These are phyloP conservation scores for Penicillium coprophilum DNA, from an alignment of 495 filamentous ascomycete species.

Conservation along the genomic window DNA sequence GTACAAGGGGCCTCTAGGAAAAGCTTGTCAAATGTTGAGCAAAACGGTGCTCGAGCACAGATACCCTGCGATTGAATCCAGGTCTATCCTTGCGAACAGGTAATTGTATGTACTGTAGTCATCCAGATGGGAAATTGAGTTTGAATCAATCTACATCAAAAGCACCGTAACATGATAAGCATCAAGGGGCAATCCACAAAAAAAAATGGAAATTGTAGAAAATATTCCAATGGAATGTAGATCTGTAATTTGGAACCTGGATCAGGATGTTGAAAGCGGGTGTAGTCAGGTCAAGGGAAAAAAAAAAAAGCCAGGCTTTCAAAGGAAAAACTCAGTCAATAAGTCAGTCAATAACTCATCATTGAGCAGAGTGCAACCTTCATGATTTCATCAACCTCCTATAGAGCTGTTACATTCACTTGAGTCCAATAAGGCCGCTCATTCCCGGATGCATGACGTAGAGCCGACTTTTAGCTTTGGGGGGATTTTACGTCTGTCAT, in stretches of 20 bases:
- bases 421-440: conserved; percentile 14
- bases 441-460: conserved; percentile 42
- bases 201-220: background rate
- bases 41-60: no score
- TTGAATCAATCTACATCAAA: no score
- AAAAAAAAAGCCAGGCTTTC: background rate
- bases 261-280: background rate
- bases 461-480: conserved; percentile 14
- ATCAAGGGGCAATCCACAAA: background rate
- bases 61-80: background rate
- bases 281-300: background rate
- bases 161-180: no score
- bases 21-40: background rate
- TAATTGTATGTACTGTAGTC: background rate
- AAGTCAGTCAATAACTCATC: conserved; percentile 9
- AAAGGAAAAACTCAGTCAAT: background rate
- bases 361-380: conserved; percentile 18
- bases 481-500: conserved; percentile 27
- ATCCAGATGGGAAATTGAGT: background rate
- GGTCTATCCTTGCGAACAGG: background rate
- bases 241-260: background rate
- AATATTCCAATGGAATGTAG: conserved; percentile 1
- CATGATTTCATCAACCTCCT: conserved; percentile 10
- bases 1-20: conserved; percentile 32
- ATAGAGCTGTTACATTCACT: background rate